These are phyloP conservation scores for Herpotrichia juniperi DNA, from an alignment of 2,329 filamentous ascomycete genomes.

Conservation along the genomic window DNA sequence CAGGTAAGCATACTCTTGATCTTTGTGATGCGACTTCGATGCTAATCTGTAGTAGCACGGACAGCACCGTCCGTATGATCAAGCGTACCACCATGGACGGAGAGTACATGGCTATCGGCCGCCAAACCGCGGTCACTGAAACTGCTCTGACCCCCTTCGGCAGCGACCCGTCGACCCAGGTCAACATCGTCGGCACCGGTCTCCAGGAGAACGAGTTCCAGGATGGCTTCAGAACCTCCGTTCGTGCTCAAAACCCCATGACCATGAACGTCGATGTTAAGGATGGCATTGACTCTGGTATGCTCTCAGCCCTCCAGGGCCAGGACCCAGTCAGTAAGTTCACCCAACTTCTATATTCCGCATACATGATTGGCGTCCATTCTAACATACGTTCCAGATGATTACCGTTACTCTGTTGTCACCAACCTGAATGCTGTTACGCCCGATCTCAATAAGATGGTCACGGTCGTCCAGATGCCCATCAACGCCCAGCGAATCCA, in stretches of 20 bases:
- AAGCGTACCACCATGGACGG: constrained; percentile 43
- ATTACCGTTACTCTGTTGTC: constrained; percentile 43
- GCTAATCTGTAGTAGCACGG: constrained; percentile 27
- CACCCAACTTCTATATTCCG: neutral
- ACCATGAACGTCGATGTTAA: constrained; percentile 44
- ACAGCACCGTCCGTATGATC: constrained; percentile 45
- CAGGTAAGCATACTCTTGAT: constrained; percentile 16
- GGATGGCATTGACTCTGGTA: constrained; percentile 39
- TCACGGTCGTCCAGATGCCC: constrained; percentile 45
- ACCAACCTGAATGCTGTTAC: constrained; percentile 42
- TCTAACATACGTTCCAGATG: constrained; percentile 20
- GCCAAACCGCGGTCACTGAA: constrained; percentile 44
- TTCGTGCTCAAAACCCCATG: constrained; percentile 43
- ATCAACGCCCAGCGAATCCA: constrained; percentile 44
- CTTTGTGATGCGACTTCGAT: neutral
- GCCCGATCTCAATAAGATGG: constrained; percentile 41
- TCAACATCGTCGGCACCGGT: constrained; percentile 41
- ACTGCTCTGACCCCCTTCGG: constrained; percentile 40
- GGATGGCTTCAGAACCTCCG: constrained; percentile 46
- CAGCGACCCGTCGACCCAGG: constrained; percentile 27
- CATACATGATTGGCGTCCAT: neutral
- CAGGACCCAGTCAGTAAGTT: constrained; percentile 36
- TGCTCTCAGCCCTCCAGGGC: constrained; percentile 40
- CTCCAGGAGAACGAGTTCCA: constrained; percentile 47
- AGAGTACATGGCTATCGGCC: constrained; percentile 46